Evolutionary conservation across 2,329 filamentous ascomycete genomes (phyloP), one percentile per base, ranked within the genome.

Genomic region (Aureobasidium sp.): DNA sequence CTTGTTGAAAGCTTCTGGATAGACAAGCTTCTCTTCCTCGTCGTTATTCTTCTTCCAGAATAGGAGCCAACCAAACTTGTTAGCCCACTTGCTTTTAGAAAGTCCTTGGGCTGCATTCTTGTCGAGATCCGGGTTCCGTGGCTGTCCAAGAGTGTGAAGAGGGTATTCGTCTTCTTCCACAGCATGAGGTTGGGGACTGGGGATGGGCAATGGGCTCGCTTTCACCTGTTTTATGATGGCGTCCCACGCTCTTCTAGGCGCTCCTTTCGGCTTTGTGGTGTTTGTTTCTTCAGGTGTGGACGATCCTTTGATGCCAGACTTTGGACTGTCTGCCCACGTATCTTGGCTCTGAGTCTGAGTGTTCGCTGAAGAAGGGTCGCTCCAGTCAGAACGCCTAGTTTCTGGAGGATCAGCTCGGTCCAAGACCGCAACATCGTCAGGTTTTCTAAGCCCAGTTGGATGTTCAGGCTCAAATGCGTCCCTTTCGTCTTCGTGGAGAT

Each of bases 1-100:
- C 37, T 83, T 73, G 64, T 89, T 84, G 69, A 83, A 85, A 0
- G 88, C 84, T 2, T 78, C 64, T 0, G 84, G 82, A 68, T 96
- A 95, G 8, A 76, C 73, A 25, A 65, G 64, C 42, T 67, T 63
- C 41, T 39, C 72, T 34, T 71, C 67, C 14, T 66, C 60, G 12
- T 65, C 64, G 5, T 65, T 60, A 5, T 65, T 61, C 5, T 68
- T 67, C 62, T 65, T 68, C 71, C 72, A 73, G 62, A 73, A 73
- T 17, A 63, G 52, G 2, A 72, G 45, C 64, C 70, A 70, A 42
- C 53, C 42, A 20, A 63, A 63, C n/a, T 56, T 61, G 22, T 70
- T 64, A 8, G 64, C 62, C 68, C 66, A 69, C 59, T 70, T 72
- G 64, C 71, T 69, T 36, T 59, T 65, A 8, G 65, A 62, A 9